Base-by-base conservation (phyloP, 257 asterid genomes). In the Jacaranda mimosifolia region DNA sequence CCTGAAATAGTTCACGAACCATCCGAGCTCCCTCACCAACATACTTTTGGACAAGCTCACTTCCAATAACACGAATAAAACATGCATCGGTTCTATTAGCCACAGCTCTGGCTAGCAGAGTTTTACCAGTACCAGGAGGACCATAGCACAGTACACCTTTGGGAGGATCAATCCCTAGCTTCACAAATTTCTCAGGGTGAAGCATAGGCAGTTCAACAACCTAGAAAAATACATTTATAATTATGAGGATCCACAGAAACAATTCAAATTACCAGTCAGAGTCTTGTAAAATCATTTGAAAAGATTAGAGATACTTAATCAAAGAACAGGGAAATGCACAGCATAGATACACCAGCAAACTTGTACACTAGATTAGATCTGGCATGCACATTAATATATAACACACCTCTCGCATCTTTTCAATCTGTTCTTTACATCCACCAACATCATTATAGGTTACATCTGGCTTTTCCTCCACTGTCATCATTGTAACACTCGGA, bases 11-110 rank as follows among this genome's bases (percentile, higher is more conserved):
- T 84, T 96, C 99, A 63, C 98, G 97, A 81, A 96, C 98, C 99
- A 96, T 96, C 75, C 99, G 86, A 84, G 99, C 99, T 69, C 98
- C 99, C 90, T 95, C 99, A 39, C 99, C 99, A 71, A 95, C 98
- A 78, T 95, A 95, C 69, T 95, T 95, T 80, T 95, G 98, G 55
- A 95, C 99, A 84, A 95, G 99, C 83, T 95, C 99, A 58, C 97
- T 91, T 63, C 99, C 99, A 80, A 95, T 95, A 48, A 95, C 99
- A 57, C 99, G 97, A 71, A 96, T 93, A 68, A 96, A 96, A 46
- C 98, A 96, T 9, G 99, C 99, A 87, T 96, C 99, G 4, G 98
- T 95, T 77, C 99, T 84, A 83, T 95, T 95, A 49, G 99, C 99
- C 71, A 95, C 99, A 5, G 99, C 98, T 85, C 99, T 88, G 11